Base-by-base conservation (phyloP, 805 yeast species). In the Ogataea methylovora region DNA sequence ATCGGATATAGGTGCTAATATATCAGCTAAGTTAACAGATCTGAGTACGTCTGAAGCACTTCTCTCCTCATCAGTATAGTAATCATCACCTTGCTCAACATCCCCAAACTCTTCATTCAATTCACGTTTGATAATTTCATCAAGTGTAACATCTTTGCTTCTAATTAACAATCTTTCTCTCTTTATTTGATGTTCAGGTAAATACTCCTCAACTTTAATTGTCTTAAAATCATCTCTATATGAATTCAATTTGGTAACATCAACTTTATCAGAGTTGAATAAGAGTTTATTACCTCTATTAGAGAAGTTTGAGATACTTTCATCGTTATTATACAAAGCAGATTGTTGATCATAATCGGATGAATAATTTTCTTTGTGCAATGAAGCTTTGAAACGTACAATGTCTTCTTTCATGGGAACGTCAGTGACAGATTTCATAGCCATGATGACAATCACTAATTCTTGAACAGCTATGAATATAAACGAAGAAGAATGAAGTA, bases 1-100 rank as follows among this genome's bases (percentile, higher is more conserved):
- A 37, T 84, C 83, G 8, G 75, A 66, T 11, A 92, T 73, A 0
- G 97, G 96, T 5, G 80, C 74, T 39, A 92, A 60, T 14, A 87
- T 64, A 29, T 77, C 63, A 20, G 69, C 72, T 3, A 80, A 52
- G 45, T 76, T 69, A 2, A 79, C 65, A 3, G 69, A 63, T 7
- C 56, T 53, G 44, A 77, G 67, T 12, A 76, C 61, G 36, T 67
- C 67, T 19, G 60, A 61, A 4, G 61, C 68, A 21, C 45, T 41
- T 19, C 37, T 36, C 16, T 43, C 46, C 10, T 45, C 41, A 2
- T 25, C 35, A n/a, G 37, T 36, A 2, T 20, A 13, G 5, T 38
- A 43, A 12, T 49, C 50, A 8, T 47, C 46, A 9, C 34, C 36
- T 14, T 51, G 45, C 14, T 44, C 44, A 8, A 42, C 34, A 3